Conservation (phyloP, 2,329 filamentous ascomycete genomes). For the Ampelomyces quisqualis region DNA sequence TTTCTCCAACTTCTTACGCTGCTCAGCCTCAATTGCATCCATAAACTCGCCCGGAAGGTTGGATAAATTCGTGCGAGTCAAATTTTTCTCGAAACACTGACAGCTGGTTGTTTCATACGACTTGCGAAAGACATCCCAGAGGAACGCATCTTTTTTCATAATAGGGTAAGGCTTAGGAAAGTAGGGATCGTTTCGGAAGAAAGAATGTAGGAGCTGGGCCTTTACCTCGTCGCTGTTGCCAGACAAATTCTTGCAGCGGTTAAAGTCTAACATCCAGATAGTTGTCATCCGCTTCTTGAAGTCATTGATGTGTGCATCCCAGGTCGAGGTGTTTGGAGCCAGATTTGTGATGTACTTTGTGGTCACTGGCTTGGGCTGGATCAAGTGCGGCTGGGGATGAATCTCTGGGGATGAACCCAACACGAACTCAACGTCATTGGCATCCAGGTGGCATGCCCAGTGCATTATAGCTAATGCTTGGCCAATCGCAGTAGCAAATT, state of each 20-base stretch:
- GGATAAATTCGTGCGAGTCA: background rate
- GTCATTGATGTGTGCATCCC: background rate
- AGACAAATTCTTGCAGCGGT: constrained; percentile 57
- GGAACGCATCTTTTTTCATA: background rate
- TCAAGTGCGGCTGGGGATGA: background rate
- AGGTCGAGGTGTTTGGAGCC: constrained; percentile 1
- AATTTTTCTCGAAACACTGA: background rate
- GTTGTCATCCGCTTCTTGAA: constrained; percentile 1
- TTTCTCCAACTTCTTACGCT: background rate
- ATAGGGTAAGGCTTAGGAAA: constrained; percentile 38
- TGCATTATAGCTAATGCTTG: constrained; percentile 53
- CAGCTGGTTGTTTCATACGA: background rate
- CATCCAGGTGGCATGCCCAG: constrained; percentile 52
- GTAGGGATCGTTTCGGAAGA: constrained; percentile 54
- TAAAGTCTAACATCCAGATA: constrained; percentile 56
- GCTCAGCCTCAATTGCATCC: background rate
- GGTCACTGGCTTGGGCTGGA: background rate
- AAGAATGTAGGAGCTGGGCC: constrained; percentile 45
- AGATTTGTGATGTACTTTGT: background rate
- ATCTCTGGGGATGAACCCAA: constrained; percentile 35
- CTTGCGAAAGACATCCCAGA: background rate
- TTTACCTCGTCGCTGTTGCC: constrained; percentile 35
- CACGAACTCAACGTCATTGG: constrained; percentile 58
- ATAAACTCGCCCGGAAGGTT: background rate
- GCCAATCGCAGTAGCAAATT: constrained; percentile 51